Conservation (phyloP, 2,329 filamentous ascomycete genomes). For the Xylaria sp. region DNA sequence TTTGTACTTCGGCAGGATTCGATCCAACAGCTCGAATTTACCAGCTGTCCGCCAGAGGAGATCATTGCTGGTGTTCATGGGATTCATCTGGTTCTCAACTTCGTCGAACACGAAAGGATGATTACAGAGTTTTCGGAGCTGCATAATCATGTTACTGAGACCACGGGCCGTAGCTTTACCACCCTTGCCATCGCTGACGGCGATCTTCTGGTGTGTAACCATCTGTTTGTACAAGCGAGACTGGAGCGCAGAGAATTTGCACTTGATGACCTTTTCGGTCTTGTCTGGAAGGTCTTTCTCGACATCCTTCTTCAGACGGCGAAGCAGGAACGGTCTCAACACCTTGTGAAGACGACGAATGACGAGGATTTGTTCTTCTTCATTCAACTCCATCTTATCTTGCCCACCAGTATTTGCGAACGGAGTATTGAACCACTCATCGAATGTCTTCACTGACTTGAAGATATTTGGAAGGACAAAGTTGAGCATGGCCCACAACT, state of each 20-base stretch:
- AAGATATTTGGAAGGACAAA: conserved; percentile 98
- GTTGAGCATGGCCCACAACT: conserved; percentile 97
- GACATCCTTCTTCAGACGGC: conserved; percentile 98
- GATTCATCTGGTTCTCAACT: conserved; percentile 98
- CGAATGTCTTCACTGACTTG: conserved; percentile 98
- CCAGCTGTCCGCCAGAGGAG: conserved; percentile 92
- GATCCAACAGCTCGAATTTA: conserved; percentile 95
- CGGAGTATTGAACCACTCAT: conserved; percentile 99
- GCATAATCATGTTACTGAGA: conserved; percentile 99
- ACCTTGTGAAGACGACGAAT: conserved; percentile 99
- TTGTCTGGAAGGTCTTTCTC: conserved; percentile 99
- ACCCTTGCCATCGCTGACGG: conserved; percentile 92
- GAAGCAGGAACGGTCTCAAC: conserved; percentile 91
- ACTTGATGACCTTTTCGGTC: conserved; percentile 99
- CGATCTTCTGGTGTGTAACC: conserved; percentile 91
- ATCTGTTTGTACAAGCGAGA: conserved; percentile 96
- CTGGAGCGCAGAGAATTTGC: conserved; percentile 94
- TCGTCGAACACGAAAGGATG: conserved; percentile 98
- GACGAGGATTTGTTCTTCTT: conserved; percentile 99
- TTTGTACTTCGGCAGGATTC: conserved; percentile 90
- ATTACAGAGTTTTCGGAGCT: conserved; percentile 96
- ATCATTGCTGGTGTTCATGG: conserved; percentile 84
- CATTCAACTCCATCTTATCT: conserved; percentile 97
- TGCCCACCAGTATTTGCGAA: conserved; percentile 98
- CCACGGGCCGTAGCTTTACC: conserved; percentile 93